These are phyloP conservation scores for Chlamydomonas asymmetrica DNA, from an alignment of 139 green algal species.

Conservation along the genomic window DNA sequence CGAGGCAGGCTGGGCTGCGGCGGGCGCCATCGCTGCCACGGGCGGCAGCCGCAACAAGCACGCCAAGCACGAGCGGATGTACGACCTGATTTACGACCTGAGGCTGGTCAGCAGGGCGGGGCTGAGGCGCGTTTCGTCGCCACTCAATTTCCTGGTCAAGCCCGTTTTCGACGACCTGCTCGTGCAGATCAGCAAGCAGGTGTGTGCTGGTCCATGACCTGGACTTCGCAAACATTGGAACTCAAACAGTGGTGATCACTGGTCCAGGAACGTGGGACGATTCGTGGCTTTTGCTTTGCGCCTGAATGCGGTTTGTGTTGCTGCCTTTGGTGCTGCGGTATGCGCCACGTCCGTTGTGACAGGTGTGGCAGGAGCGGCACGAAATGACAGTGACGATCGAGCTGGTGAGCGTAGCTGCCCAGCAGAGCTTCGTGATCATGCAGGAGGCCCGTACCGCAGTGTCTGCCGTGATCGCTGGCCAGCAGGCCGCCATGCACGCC, in stretches of 20 bases:
- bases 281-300: not conserved
- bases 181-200: slow-evolving; percentile 21
- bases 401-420: slow-evolving; percentile 4
- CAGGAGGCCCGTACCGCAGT: not conserved
- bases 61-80: too few species aligned
- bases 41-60: not conserved
- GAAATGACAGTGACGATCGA: slow-evolving; percentile 20
- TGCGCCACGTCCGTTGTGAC: not conserved
- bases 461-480: not conserved
- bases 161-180: slow-evolving; percentile 22
- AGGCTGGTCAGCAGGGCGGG: slow-evolving; percentile 16
- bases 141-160: slow-evolving; percentile 15
- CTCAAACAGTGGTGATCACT: not conserved
- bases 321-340: not conserved
- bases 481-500: not conserved
- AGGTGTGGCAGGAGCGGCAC: slow-evolving; percentile 24
- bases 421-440: slow-evolving; percentile 18
- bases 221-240: not conserved
- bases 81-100: not conserved
- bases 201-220: not conserved
- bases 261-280: not conserved
- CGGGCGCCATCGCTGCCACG: not conserved
- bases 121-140: slow-evolving; percentile 18
- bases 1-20: not conserved
- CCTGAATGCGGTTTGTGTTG: not conserved